phyloP scores from a whole-genome alignment of 2,329 filamentous ascomycete genomes.

The Colletotrichum truncatum region DNA sequence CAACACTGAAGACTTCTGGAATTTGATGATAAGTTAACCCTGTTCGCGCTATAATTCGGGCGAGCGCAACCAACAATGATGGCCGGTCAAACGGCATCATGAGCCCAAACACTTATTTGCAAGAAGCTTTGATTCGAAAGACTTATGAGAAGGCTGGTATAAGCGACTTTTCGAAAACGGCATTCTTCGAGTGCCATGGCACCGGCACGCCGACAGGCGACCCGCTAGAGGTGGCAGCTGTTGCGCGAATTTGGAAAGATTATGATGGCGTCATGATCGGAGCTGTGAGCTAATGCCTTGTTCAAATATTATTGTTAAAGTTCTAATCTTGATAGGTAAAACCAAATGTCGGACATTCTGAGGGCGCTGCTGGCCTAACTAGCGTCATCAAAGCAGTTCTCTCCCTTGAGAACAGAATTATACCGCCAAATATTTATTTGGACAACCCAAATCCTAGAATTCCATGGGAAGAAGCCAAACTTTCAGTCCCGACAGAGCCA shows the following conservation, averaged over 20 bases:
- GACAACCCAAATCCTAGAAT: conserved; percentile 30
- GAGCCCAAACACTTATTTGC: conserved; percentile 42
- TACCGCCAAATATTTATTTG: conserved; percentile 31
- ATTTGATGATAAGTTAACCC: conserved; percentile 45
- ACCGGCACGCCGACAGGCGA: conserved; percentile 50
- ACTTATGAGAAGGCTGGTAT: conserved; percentile 37
- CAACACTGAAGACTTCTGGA: conserved; percentile 39
- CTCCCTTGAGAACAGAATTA: conserved; percentile 26
- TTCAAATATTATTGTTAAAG: fast-evolving
- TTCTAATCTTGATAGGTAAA: conserved; percentile 38
- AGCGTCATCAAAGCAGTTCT: conserved; percentile 44
- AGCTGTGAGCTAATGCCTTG: conserved; percentile 35
- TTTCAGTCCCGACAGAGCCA: conserved; percentile 37
- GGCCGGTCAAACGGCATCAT: conserved; percentile 48
- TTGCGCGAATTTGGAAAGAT: conserved; percentile 35
- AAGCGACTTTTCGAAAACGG: conserved; percentile 27
- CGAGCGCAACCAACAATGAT: conserved; percentile 43
- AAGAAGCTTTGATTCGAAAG: conserved; percentile 38
- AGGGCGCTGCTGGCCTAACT: conserved; percentile 43
- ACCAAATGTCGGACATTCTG: conserved; percentile 48
- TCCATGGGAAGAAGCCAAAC: conserved; percentile 30
- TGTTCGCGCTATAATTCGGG: conserved; percentile 41
- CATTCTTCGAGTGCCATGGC: conserved; percentile 45
- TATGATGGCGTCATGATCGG: conserved; percentile 36
- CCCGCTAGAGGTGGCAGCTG: conserved; percentile 44